Conservation (phyloP, 495 filamentous ascomycete species). For the Apodospora peruviana region DNA sequence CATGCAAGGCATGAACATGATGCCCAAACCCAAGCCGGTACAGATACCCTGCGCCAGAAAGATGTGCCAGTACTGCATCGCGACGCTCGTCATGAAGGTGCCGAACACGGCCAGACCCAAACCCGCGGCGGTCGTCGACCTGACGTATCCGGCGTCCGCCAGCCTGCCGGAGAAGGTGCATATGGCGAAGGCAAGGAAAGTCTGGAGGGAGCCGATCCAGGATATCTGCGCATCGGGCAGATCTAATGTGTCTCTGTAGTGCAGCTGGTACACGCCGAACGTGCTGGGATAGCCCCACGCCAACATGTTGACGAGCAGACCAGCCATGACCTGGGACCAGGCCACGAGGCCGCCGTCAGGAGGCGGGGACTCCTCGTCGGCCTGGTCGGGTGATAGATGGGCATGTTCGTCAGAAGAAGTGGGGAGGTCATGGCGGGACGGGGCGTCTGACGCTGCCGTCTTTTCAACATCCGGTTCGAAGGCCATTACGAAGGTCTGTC, state of each 20-base stretch:
- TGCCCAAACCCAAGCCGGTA: constrained; percentile 36
- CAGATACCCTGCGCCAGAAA: constrained; percentile 39
- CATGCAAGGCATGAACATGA: constrained; percentile 40
- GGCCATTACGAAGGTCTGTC: constrained; percentile 2
- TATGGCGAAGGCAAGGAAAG: constrained; percentile 34
- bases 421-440: too few species aligned
- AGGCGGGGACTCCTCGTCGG: constrained; percentile 17
- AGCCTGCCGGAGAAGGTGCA: constrained; percentile 37
- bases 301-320: constrained; percentile 34
- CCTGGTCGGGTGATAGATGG: neutral
- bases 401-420: neutral
- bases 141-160: constrained; percentile 37
- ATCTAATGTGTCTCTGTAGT: constrained; percentile 38
- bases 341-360: constrained; percentile 37
- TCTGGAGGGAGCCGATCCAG: constrained; percentile 43
- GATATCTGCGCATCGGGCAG: constrained; percentile 36
- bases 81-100: constrained; percentile 39
- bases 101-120: constrained; percentile 32
- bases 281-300: constrained; percentile 37
- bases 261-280: constrained; percentile 42
- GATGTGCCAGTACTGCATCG: constrained; percentile 37
- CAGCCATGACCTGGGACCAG: constrained; percentile 39
- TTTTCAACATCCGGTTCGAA: constrained; percentile 8
- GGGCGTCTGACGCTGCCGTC: neutral
- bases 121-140: constrained; percentile 28